Evolutionary conservation across 176 grass and related monocot genomes (phyloP), one percentile per base, ranked within the genome.

Genomic region (Juncus effusus): DNA sequence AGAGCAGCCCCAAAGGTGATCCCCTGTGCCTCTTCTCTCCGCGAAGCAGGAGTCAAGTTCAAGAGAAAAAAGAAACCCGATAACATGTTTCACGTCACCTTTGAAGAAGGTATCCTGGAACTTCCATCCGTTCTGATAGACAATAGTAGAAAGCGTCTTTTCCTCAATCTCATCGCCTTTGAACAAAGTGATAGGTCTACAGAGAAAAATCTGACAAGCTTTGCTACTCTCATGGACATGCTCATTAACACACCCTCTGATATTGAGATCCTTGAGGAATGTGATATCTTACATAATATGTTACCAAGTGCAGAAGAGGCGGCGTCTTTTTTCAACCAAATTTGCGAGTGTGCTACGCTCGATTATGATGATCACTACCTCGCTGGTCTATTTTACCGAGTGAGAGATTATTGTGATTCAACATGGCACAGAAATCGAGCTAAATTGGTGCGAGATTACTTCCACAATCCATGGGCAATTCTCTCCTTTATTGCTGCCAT

Each of bases 381-480:
- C 40, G 8, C 2, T 1, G 13, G 40, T 6, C 5, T 62, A 62
- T 38, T 62, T 40, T 3, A 62, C 16, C 12, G 38, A 38, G 60
- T 62, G 36, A 4, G 60, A 13, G 19, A 40, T 6, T 62, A 36
- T 9, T 36, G 16, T 13, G 36, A 62, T 2, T 62, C 60, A 6
- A 38, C 14, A 40, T 62, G 36, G 60, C 60, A 62, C 16, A 19
- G 2, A 39, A 10, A 19, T 13, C 60, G 60, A 12, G 60, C 60
- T 12, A 62, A 3, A 8, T 62, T 62, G 60, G 40, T 62, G 60
- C 60, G 7, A n/a, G 60, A 62, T 62, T 62, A 62, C 60, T 62
- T 62, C 60, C 19, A 28, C 1, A 28, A 28, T 28, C 37, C 60
- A 62, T 62, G 60, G 60, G 9, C 19, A 2, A 6, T 62, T 5